Base-by-base conservation (phyloP, 2,329 filamentous ascomycete species). In the Sclerotinia spermophila region DNA sequence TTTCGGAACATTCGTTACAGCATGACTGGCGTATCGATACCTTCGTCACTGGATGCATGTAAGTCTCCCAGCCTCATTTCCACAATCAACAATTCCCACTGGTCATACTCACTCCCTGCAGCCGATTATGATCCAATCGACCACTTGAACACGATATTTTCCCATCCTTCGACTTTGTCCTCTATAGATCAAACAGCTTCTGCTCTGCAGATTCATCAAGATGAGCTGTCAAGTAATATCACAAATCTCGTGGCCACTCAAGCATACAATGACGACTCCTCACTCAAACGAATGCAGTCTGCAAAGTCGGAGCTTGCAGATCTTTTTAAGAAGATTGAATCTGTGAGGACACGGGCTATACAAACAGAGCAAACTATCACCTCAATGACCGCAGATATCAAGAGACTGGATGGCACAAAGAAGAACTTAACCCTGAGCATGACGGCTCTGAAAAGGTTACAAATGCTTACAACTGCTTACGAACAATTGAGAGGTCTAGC, bases 381-480 rank as follows among this genome's bases (percentile, higher is more conserved):
- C 61, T 94, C 94, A 75, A 99, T 99, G 96, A 99, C 96, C 72
- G 94, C 96, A 71, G 96, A 99, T 79, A 99, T 99, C 81, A 99
- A 99, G 84, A 90, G 95, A 75, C 86, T 99, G 74, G 96, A 99
- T 82, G 92, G 92, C 81, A 97, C 96, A 51, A 99, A 99, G 84
- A 91, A 91, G 81, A 99, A 99, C 81, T 86, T 99, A 73, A 97
- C 96, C 15, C 86, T 97, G 68, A 97, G 94, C 75, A 99, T 99
- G 96, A 99, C 96, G 58, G 95, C 95, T 33, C 84, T 99, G 78
- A 99, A 99, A 84, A 87, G 96, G 61, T 86, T 99, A 76, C 96
- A 99, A 85, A 99, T 99, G 96, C 84, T 99, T 79, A 98, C 96
- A 7, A 98, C 96, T 5, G 96, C 96, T n/a, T 99, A 98, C 82